phyloP scores from a whole-genome alignment of 148 eudicot genomes.

The Nepenthes mirabilis region DNA sequence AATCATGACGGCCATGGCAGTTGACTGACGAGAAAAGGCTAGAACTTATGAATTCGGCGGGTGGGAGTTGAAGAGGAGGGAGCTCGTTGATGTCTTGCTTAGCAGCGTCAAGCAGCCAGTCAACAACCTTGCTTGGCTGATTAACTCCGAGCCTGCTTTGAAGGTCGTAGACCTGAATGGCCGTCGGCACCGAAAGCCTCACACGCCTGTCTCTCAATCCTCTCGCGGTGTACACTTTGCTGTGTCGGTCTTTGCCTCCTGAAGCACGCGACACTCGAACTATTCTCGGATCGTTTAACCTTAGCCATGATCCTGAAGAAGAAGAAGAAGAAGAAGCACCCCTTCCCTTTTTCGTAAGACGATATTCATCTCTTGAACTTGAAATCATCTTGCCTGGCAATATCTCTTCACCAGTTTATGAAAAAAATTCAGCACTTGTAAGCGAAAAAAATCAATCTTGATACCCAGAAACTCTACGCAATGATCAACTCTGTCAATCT shows the following conservation, averaged over 20 bases:
- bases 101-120: slow-evolving; percentile 85
- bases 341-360: neutral
- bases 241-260: slow-evolving; percentile 91
- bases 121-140: slow-evolving; percentile 94
- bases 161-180: slow-evolving; percentile 84
- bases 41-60: neutral
- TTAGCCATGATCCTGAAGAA: slow-evolving; percentile 1
- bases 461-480: too few relatives aligned
- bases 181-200: slow-evolving; percentile 66
- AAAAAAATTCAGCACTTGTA: too few relatives aligned
- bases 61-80: slow-evolving; percentile 25
- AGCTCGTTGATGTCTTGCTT: slow-evolving; percentile 55
- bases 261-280: slow-evolving; percentile 75
- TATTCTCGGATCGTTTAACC: slow-evolving; percentile 29
- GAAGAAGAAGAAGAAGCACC: neutral
- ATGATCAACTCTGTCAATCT: too few relatives aligned
- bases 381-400: neutral
- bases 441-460: too few relatives aligned
- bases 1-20: neutral
- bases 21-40: neutral
- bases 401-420: too few relatives aligned
- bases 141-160: slow-evolving; percentile 72
- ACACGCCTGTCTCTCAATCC: slow-evolving; percentile 79
- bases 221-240: slow-evolving; percentile 78
- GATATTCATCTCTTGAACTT: neutral